A percentile compares a stretch with the other conserved stretches of the same genome.
phyloP scores from a whole-genome alignment of 768 basidiomycete genomes.

The Cantharellus cinnabarinus region DNA sequence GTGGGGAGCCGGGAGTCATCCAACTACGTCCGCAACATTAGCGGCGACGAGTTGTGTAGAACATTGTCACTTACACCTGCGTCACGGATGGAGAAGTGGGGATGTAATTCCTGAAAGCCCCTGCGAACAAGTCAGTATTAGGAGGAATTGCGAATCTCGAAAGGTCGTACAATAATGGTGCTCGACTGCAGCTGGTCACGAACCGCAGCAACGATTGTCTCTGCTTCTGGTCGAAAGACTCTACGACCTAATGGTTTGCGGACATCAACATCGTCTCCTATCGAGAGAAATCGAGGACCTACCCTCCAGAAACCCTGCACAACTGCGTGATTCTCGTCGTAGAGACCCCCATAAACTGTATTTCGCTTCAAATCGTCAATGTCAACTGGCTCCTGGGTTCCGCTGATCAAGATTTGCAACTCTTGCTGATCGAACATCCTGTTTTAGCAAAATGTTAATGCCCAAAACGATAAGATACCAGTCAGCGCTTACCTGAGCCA shows the following conservation, averaged over 20 bases:
- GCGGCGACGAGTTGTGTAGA: neutral
- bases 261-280: slow-evolving; percentile 1
- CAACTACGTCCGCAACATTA: neutral
- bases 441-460: slow-evolving; percentile 8
- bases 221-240: slow-evolving; percentile 62
- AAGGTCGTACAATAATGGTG: slow-evolving; percentile 53
- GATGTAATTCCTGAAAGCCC: slow-evolving; percentile 72
- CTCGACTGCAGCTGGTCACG: slow-evolving; percentile 80
- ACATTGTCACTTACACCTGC: slow-evolving; percentile 23
- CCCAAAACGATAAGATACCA: neutral
- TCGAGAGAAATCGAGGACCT: slow-evolving; percentile 9
- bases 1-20: slow-evolving; percentile 57
- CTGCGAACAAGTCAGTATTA: slow-evolving; percentile 17
- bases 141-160: neutral
- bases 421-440: slow-evolving; percentile 98
- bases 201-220: slow-evolving; percentile 63
- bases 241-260: slow-evolving; percentile 35
- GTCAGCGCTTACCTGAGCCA: slow-evolving; percentile 42
- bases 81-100: slow-evolving; percentile 76
- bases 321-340: slow-evolving; percentile 46
- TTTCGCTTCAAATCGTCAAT: slow-evolving; percentile 58
- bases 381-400: slow-evolving; percentile 69
- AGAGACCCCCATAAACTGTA: slow-evolving; percentile 68
- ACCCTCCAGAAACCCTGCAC: slow-evolving; percentile 74
- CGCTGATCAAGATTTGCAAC: slow-evolving; percentile 77